Evolutionary conservation across 352 stramenopile genomes (phyloP), one percentile per base, ranked within the genome.

Genomic region (Phytopythium kandeliae): DNA sequence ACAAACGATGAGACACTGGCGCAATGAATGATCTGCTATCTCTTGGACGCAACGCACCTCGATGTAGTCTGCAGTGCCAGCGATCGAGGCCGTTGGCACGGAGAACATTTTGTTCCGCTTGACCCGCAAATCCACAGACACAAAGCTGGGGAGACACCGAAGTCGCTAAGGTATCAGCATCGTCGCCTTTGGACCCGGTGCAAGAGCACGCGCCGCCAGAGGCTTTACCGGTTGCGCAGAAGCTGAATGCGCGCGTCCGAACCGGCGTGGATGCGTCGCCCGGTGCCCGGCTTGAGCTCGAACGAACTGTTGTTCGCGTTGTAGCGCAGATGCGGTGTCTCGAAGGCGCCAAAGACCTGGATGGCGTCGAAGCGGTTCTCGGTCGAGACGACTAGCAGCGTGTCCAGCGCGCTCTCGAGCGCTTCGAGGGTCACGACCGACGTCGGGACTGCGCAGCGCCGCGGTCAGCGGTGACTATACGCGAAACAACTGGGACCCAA

Each of bases 41-140:
- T 9, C 4, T 10, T 31, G 28, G 28, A 31, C 28, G 9, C 28
- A 31, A 9, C 28, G 28, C 17, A 80, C 67, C 63, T 92, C 69
- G 42, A 90, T 93, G 57, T 90, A 86, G 38, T 91, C 78, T 7
- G 68, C 61, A 2, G 68, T 64, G 35, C 74, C 80, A 2, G 76
- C 71, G 19, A 89, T 53, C 0, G 75, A 65, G 38, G 78, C 70
- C 3, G 78, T 68, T 4, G 79, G 82, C 9, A 72, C 65, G 17
- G 82, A 65, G 61, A 95, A 92, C 55, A 91, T 76, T 48, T 86
- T 86, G 68, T 94, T 91, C 7, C 84, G 63, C 55, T 87, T 87
- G 21, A 94, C 78, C 10, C 84, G 80, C 13, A 78, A 69, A 47
- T 92, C 81, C 43, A 91, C 65, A 1, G 65, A 74, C 42, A 77